These are phyloP conservation scores for Eucalyptus fibrosa DNA, from an alignment of 345 rosid species.

Conservation along the genomic window DNA sequence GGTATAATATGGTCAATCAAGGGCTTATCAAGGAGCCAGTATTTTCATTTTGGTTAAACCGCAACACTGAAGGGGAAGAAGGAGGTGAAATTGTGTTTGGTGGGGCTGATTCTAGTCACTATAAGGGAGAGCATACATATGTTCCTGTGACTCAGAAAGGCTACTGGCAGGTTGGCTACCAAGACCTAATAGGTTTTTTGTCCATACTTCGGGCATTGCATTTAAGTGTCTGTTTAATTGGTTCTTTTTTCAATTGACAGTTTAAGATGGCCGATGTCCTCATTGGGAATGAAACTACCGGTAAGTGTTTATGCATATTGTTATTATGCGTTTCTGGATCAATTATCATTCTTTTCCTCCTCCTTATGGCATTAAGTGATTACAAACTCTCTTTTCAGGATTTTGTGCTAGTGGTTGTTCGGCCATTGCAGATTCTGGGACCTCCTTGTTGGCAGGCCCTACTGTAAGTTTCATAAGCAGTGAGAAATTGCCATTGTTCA, in stretches of 20 bases:
- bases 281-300: conserved; percentile 69
- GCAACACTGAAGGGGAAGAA: conserved; percentile 49
- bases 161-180: conserved; percentile 70
- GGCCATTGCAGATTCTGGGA: conserved; percentile 94
- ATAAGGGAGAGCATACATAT: conserved; percentile 73
- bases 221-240: background rate
- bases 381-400: conserved; percentile 20
- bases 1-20: conserved; percentile 83
- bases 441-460: conserved; percentile 88
- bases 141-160: conserved; percentile 89
- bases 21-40: conserved; percentile 69
- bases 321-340: background rate
- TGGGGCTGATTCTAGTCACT: conserved; percentile 68
- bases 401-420: conserved; percentile 52
- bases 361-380: background rate
- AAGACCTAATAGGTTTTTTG: background rate
- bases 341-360: background rate
- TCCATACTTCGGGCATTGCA: background rate
- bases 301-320: conserved; percentile 11
- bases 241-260: conserved; percentile 10
- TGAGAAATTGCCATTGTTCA: background rate
- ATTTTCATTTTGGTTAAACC: conserved; percentile 93
- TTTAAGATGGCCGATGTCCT: conserved; percentile 85
- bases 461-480: conserved; percentile 24
- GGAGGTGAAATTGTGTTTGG: conserved; percentile 96